Conservation (phyloP, 371 early-diverging fungal genomes). For the Synchytrium microbalum region DNA sequence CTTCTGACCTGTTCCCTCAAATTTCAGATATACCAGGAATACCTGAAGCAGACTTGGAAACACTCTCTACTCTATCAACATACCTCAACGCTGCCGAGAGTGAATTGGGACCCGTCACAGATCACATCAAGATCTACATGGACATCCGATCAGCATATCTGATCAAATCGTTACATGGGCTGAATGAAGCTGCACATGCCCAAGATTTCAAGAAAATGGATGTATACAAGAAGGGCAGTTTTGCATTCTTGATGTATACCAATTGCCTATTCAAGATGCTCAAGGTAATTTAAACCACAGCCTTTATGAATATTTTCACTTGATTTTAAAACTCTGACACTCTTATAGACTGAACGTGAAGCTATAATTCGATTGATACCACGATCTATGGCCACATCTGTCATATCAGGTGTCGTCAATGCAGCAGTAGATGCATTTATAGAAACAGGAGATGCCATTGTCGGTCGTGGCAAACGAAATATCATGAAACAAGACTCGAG, state of each 20-base stretch:
- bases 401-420: conserved; percentile 48
- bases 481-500: conserved; percentile 33
- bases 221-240: neutral
- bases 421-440: conserved; percentile 53
- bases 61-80: conserved; percentile 14
- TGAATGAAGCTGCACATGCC: conserved; percentile 33
- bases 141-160: conserved; percentile 67
- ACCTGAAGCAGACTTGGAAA: conserved; percentile 18
- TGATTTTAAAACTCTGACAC: neutral
- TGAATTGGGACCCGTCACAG: conserved; percentile 16
- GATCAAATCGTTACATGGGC: conserved; percentile 51
- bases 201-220: conserved; percentile 28
- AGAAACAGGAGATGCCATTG: conserved; percentile 56
- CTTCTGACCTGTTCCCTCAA: neutral
- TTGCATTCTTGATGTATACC: neutral
- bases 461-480: conserved; percentile 51
- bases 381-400: conserved; percentile 42
- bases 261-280: conserved; percentile 19
- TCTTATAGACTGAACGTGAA: conserved; percentile 51
- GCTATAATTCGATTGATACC: conserved; percentile 56
- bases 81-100: conserved; percentile 9
- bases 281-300: conserved; percentile 3
- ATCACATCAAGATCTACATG: conserved; percentile 33
- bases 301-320: neutral
- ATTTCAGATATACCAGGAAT: conserved; percentile 4